Base-by-base conservation (phyloP, 129 eudicot species). In the Deinandra increscens region DNA sequence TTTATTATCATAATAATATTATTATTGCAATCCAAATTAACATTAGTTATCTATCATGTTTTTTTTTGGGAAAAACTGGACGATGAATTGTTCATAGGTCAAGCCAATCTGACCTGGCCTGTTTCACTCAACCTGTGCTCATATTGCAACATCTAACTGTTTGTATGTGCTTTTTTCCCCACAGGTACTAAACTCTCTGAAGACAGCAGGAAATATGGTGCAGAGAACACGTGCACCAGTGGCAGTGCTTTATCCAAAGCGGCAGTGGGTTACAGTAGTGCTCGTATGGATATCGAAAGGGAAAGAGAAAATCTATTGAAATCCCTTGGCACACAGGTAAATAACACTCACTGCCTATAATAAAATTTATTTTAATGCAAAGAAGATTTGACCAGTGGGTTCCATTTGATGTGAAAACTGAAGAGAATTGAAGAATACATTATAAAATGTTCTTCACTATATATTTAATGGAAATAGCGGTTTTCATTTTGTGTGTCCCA, bases 121-220 rank as follows among this genome's bases (percentile, higher is more conserved):
- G 29, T 51, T 51, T 19, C 12, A 51, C 14, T 19, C 29, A 26
- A 64, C 38, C 38, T 48, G 23, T 48, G 23, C 56, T 50, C 6
- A 66, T 46, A 7, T 34, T 68, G 60, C 45, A 56, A 17, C 5
- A n/a, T 66, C 29, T 66, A 12, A 22, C 17, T 60, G 13, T 48
- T 31, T 36, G 6, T 73, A 17, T 44, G 15, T 78, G 54, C 13
- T 26, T 38, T 63, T 54, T 36, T 69, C 38, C 71, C 19, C 63
- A 11, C 72, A 92, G 96, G 87, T 45, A 83, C 80, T 33, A 88
- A 83, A 78, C 81, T 83, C 73, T 81, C 95, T 45, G 98, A 92
- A 81, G 91, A 84, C 74, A 84, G 96, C 82, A 76, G 87, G 74
- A 92, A 92, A 76, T 92, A 92, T 75, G 95, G 95, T 33, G 74